Evolutionary conservation across 2,329 filamentous ascomycete species (phyloP).

Genomic region (Elsinoe arachidis): DNA sequence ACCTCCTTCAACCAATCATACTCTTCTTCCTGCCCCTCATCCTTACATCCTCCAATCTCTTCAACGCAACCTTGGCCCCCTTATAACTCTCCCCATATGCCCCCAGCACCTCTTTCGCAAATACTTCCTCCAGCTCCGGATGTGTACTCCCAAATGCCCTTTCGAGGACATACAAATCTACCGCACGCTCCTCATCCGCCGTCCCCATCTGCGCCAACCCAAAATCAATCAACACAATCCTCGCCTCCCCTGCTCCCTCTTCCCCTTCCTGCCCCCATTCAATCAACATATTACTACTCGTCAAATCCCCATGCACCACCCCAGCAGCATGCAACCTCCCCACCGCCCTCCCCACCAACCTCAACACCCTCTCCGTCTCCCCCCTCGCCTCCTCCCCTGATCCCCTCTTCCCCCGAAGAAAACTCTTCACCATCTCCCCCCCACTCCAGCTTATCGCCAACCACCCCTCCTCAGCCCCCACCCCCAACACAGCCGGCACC

Average conservation of each 20-base stretch:
- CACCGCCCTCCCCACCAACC: conserved; percentile 27
- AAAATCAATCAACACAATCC: conserved; percentile 89
- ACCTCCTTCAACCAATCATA: conserved; percentile 65
- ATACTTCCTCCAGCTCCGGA: conserved; percentile 71
- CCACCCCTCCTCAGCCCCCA: conserved; percentile 58
- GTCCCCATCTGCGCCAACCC: conserved; percentile 74
- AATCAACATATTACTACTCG: conserved; percentile 94
- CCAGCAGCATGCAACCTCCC: conserved; percentile 65
- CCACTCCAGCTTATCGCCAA: conserved; percentile 78
- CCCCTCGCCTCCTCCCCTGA: conserved; percentile 23
- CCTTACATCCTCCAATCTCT: conserved; percentile 80
- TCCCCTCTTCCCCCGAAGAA: conserved; percentile 45
- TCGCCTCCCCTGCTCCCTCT: conserved; percentile 45
- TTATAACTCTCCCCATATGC: conserved; percentile 69
- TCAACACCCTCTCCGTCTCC: conserved; percentile 24
- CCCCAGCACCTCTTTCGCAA: conserved; percentile 65
- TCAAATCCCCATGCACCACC: conserved; percentile 89
- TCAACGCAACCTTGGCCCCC: conserved; percentile 64
- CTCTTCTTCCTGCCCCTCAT: conserved; percentile 92
- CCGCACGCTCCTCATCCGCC: conserved; percentile 85
- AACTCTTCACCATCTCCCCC: conserved; percentile 59
- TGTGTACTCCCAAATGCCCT: conserved; percentile 92
- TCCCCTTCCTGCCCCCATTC: conserved; percentile 15
- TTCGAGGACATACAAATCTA: conserved; percentile 93
- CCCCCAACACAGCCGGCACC: conserved; percentile 72